phyloP scores from a whole-genome alignment of 768 basidiomycete species.

The Mycena floridula region DNA sequence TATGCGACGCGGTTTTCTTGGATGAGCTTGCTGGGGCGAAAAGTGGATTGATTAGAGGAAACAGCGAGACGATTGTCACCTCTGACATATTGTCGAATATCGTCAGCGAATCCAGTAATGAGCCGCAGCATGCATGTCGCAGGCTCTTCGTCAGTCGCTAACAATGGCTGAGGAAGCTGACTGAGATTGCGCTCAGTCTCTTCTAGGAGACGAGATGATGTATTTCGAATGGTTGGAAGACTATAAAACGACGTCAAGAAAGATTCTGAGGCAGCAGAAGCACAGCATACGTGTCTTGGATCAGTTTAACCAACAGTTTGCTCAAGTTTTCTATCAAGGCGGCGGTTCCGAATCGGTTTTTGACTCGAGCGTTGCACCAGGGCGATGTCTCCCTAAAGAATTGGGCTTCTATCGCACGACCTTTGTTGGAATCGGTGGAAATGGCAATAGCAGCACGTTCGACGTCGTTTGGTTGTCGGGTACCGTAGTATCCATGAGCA shows the following conservation, averaged over 20 bases:
- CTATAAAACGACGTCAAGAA: background rate
- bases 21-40: background rate
- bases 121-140: conserved; percentile 11
- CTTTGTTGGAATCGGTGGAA: conserved; percentile 4
- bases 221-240: background rate
- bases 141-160: conserved; percentile 12
- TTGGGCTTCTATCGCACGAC: background rate
- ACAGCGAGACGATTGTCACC: background rate
- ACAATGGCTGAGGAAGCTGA: conserved; percentile 11
- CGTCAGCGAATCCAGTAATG: conserved; percentile 10
- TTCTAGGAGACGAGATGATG: no score
- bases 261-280: background rate
- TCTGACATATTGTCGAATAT: conserved; percentile 7
- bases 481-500: conserved; percentile 22
- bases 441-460: conserved; percentile 16
- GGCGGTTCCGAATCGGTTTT: background rate
- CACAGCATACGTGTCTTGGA: background rate
- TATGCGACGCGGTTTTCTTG: background rate
- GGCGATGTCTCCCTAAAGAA: background rate
- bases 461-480: conserved; percentile 19
- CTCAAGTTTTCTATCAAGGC: background rate
- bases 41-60: background rate
- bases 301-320: background rate
- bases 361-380: background rate
- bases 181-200: background rate